Conservation (phyloP, 2,329 filamentous ascomycete species). For the Aspergillus brunneoviolaceus region DNA sequence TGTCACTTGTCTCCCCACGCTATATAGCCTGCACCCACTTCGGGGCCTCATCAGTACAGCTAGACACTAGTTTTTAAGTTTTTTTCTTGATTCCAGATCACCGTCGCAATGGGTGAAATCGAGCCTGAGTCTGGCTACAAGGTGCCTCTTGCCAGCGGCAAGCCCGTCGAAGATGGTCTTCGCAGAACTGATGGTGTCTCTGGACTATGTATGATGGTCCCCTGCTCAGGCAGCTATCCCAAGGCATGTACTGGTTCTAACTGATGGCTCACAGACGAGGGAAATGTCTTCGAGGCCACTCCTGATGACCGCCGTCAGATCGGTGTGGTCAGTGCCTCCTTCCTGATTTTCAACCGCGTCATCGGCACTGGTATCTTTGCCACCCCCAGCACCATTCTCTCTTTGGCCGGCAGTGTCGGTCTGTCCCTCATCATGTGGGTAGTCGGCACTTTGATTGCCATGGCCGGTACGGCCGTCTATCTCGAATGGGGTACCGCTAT, state of each 20-base stretch:
- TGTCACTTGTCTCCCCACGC: background rate
- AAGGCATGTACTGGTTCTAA: slow-evolving; percentile 10
- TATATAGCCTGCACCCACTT: slow-evolving; percentile 9
- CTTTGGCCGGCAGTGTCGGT: slow-evolving; percentile 47
- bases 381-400: slow-evolving; percentile 48
- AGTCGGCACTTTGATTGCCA: slow-evolving; percentile 49
- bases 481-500: slow-evolving; percentile 54
- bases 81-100: background rate
- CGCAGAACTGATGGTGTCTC: slow-evolving; percentile 34
- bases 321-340: slow-evolving; percentile 43
- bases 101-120: slow-evolving; percentile 16
- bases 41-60: background rate
- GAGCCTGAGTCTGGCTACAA: slow-evolving; percentile 18
- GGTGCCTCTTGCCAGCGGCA: slow-evolving; percentile 21
- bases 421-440: slow-evolving; percentile 52
- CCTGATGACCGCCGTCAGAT: slow-evolving; percentile 41
- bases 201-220: slow-evolving; percentile 30
- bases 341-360: slow-evolving; percentile 51
- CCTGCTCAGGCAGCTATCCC: background rate
- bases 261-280: slow-evolving; percentile 29
- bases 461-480: slow-evolving; percentile 46
- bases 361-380: slow-evolving; percentile 54
- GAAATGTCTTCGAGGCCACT: slow-evolving; percentile 36
- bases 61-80: background rate
- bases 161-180: slow-evolving; percentile 24